A percentile compares a stretch with the other conserved stretches of the same genome.
phyloP scores from a whole-genome alignment of 2,329 filamentous ascomycete species.

The Thielaviopsis punctulata region DNA sequence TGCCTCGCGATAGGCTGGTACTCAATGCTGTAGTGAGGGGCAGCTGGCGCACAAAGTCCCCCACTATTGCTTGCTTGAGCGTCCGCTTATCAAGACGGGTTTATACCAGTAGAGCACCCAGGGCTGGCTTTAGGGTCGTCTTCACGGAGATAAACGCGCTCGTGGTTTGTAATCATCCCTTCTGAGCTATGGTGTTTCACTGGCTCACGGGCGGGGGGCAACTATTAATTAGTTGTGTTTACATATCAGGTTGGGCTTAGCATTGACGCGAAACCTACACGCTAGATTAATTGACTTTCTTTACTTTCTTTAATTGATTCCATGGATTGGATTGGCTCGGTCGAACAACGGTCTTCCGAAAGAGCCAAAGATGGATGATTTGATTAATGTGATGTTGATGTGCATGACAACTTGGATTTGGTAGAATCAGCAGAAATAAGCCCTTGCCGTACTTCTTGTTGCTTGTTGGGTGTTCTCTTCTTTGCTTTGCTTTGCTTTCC shows the following conservation, averaged over 20 bases:
- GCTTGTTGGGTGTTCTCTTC: not conserved
- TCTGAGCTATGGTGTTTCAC: too few species aligned
- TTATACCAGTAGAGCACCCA: too few species aligned
- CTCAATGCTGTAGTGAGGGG: not conserved
- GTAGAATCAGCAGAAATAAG: too few species aligned
- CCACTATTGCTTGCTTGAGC: not conserved
- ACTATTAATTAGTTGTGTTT: not conserved
- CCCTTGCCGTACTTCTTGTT: too few species aligned
- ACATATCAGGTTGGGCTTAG: not conserved
- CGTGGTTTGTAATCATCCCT: too few species aligned
- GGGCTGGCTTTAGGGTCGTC: too few species aligned
- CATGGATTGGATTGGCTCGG: not conserved
- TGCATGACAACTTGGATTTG: too few species aligned
- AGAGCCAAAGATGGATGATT: not conserved
- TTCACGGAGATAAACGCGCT: too few species aligned
- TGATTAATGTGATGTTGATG: too few species aligned
- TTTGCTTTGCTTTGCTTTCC: not conserved
- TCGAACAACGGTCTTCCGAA: not conserved
- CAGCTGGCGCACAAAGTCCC: not conserved
- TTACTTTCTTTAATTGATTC: not conserved
- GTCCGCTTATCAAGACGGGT: not conserved
- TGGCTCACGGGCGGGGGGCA: not conserved
- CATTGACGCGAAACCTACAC: not conserved
- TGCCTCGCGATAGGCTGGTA: not conserved
- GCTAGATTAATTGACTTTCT: not conserved